Evolutionary conservation across 1,284 basidiomycete genomes (phyloP).

Genomic region (Apiotrichum laibachii): DNA sequence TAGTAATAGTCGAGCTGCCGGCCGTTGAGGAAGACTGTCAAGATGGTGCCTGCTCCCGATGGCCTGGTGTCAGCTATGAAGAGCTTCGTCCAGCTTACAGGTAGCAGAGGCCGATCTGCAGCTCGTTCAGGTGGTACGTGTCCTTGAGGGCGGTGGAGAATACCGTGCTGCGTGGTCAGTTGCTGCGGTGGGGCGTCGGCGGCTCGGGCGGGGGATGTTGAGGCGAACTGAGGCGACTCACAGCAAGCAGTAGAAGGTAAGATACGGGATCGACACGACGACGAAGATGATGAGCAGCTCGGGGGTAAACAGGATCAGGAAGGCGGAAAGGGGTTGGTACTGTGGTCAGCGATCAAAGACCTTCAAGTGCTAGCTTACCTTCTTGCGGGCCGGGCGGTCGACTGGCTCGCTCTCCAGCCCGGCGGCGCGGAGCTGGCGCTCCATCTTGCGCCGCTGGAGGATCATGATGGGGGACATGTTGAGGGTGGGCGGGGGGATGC

Average conservation of each 20-base stretch:
- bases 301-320: conserved; percentile 43
- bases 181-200: neutral
- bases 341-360: conserved; percentile 5
- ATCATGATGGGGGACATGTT: conserved; percentile 35
- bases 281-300: conserved; percentile 44
- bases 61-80: conserved; percentile 27
- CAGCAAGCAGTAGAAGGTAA: conserved; percentile 42
- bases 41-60: conserved; percentile 40
- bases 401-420: conserved; percentile 27
- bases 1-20: conserved; percentile 44
- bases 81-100: conserved; percentile 28
- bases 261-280: conserved; percentile 42
- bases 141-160: conserved; percentile 46
- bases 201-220: neutral
- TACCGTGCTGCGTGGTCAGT: conserved; percentile 26
- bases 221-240: neutral
- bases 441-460: conserved; percentile 25
- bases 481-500: conserved; percentile 44
- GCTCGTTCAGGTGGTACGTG: conserved; percentile 40
- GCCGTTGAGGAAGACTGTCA: conserved; percentile 40
- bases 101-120: conserved; percentile 51
- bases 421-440: conserved; percentile 20
- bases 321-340: conserved; percentile 45
- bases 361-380: conserved; percentile 16
- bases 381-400: conserved; percentile 32